phyloP scores from a whole-genome alignment of 1,284 basidiomycete genomes.

The Sanguinoderma infundibulare region DNA sequence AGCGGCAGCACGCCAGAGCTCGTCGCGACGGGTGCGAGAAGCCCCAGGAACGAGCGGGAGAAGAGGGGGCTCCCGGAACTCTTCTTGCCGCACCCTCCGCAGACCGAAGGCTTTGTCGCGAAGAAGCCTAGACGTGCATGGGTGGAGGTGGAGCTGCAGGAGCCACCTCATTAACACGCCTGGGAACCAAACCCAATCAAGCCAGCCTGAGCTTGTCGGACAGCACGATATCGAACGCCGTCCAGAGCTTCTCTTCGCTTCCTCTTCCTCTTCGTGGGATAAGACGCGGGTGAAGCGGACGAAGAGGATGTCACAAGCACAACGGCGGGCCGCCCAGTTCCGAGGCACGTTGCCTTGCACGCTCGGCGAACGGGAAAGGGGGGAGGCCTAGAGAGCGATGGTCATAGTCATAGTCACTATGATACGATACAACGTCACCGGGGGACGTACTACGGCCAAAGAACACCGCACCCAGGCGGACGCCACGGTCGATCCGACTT shows the following conservation, averaged over 20 bases:
- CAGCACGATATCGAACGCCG: not conserved
- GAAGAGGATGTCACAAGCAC: not conserved
- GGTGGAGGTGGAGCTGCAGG: not conserved
- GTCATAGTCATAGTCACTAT: not conserved
- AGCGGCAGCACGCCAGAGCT: not conserved
- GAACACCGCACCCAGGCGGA: not conserved
- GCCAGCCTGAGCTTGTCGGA: not conserved
- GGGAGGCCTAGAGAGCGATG: not conserved
- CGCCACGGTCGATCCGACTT: not conserved
- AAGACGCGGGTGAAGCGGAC: not conserved
- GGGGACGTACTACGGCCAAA: constrained; percentile 1
- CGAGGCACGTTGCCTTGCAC: not conserved
- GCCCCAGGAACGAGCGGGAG: not conserved
- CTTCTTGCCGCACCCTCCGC: too few relatives aligned
- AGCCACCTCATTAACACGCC: not conserved
- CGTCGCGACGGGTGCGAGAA: not conserved
- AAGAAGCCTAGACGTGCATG: not conserved
- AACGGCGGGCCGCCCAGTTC: not conserved
- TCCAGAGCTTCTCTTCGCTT: not conserved
- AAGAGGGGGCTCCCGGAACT: not conserved
- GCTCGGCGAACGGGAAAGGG: not conserved
- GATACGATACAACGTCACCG: not conserved
- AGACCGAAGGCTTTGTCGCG: not conserved
- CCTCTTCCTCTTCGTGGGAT: not conserved
- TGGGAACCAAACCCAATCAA: not conserved